phyloP scores from a whole-genome alignment of 2,329 filamentous ascomycete species.

The Colletotrichum lentis region DNA sequence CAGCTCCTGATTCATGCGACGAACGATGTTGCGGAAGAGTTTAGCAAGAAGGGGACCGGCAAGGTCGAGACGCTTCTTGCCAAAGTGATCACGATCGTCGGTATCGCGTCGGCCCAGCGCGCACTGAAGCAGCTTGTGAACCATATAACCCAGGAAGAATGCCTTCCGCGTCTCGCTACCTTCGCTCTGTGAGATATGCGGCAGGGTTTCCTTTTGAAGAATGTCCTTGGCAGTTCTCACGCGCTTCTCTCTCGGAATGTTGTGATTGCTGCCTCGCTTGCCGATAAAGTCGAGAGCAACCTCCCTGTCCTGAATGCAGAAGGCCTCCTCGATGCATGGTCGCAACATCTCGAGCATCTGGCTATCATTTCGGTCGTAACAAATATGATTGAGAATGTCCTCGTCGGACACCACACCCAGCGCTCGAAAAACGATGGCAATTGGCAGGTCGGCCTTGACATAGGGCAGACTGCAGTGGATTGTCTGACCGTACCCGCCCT shows the following conservation, averaged over 20 bases:
- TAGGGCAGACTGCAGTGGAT: slow-evolving; percentile 93
- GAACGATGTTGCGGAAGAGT: slow-evolving; percentile 90
- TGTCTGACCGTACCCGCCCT: slow-evolving; percentile 83
- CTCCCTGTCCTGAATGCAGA: slow-evolving; percentile 94
- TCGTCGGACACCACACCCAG: slow-evolving; percentile 96
- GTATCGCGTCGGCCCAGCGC: slow-evolving; percentile 91
- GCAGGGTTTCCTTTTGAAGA: slow-evolving; percentile 94
- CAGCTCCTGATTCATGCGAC: slow-evolving; percentile 89
- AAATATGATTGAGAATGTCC: slow-evolving; percentile 97
- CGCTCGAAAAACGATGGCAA: slow-evolving; percentile 94
- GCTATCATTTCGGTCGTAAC: slow-evolving; percentile 92
- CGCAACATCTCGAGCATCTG: slow-evolving; percentile 98
- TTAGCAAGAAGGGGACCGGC: slow-evolving; percentile 95
- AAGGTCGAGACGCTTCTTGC: slow-evolving; percentile 96
- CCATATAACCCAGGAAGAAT: slow-evolving; percentile 99
- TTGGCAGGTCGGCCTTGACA: slow-evolving; percentile 90
- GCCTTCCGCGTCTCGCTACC: slow-evolving; percentile 96
- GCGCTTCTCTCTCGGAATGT: slow-evolving; percentile 75
- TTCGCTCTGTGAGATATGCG: slow-evolving; percentile 94
- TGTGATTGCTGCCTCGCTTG: slow-evolving; percentile 81
- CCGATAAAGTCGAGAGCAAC: slow-evolving; percentile 95
- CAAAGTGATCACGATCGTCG: slow-evolving; percentile 98
- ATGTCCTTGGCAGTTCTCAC: slow-evolving; percentile 92
- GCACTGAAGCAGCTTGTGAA: slow-evolving; percentile 93
- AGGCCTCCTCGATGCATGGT: slow-evolving; percentile 95